A percentile compares a stretch with the other conserved stretches of the same genome.
These are phyloP conservation scores for Erodium maritimum DNA, from an alignment of 345 rosid species.

Conservation along the genomic window DNA sequence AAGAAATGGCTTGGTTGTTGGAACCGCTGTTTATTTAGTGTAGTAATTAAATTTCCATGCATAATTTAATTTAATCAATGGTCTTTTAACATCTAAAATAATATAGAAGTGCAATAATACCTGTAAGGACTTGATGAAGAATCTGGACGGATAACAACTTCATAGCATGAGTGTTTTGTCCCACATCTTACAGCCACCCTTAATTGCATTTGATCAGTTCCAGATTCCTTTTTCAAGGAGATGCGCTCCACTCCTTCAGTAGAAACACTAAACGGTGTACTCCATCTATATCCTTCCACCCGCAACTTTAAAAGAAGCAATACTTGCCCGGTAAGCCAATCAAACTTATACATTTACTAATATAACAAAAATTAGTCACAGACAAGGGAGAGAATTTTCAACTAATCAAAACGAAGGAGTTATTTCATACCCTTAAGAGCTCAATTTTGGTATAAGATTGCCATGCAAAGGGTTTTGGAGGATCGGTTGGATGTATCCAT, in stretches of 20 bases:
- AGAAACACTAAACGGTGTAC: constrained; percentile 68
- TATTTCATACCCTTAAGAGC: constrained; percentile 53
- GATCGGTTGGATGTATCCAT: constrained; percentile 79
- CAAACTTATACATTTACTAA: not conserved
- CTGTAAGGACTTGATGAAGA: constrained; percentile 86
- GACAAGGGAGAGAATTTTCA: not conserved
- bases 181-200: constrained; percentile 87
- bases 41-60: too few relatives aligned
- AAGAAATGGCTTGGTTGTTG: too few relatives aligned
- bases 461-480: constrained; percentile 77
- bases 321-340: constrained; percentile 5
- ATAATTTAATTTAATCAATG: too few relatives aligned
- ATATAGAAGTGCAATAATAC: constrained; percentile 16
- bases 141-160: constrained; percentile 83
- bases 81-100: too few relatives aligned
- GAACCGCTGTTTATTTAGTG: too few relatives aligned
- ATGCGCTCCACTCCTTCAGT: constrained; percentile 73
- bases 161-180: constrained; percentile 73
- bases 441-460: constrained; percentile 53
- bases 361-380: not conserved
- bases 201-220: constrained; percentile 40
- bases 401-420: not conserved
- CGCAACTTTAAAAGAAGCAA: constrained; percentile 46
- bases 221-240: constrained; percentile 41
- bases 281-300: constrained; percentile 74